Evolutionary conservation across 768 basidiomycete genomes (phyloP).

Genomic region (Multifurca ochricompacta): DNA sequence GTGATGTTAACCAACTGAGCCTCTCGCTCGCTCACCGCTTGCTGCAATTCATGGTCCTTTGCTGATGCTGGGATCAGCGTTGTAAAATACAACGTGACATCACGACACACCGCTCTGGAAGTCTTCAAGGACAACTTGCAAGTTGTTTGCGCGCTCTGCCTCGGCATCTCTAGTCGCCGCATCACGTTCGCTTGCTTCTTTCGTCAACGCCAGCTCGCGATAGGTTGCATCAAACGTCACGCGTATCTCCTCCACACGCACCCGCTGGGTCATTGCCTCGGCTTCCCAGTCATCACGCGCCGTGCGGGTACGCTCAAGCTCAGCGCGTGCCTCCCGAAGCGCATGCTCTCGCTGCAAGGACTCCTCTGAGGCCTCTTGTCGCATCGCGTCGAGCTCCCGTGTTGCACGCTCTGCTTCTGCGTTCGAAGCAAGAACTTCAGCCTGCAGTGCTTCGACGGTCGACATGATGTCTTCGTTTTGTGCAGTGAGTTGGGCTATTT

Average conservation of each 20-base stretch:
- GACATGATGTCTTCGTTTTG: slow-evolving; percentile 66
- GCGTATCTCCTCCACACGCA: slow-evolving; percentile 61
- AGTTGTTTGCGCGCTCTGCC: slow-evolving; percentile 66
- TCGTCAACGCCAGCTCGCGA: slow-evolving; percentile 61
- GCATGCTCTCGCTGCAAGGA: slow-evolving; percentile 65
- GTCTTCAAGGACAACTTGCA: slow-evolving; percentile 91
- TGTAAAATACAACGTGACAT: not conserved
- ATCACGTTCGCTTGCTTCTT: slow-evolving; percentile 50
- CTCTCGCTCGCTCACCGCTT: slow-evolving; percentile 79
- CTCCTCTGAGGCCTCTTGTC: slow-evolving; percentile 67
- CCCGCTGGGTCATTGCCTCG: slow-evolving; percentile 55
- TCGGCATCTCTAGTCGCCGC: slow-evolving; percentile 54
- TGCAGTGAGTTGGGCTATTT: slow-evolving; percentile 67
- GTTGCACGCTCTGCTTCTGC: slow-evolving; percentile 67
- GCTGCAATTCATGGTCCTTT: slow-evolving; percentile 83
- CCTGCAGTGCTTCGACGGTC: slow-evolving; percentile 72
- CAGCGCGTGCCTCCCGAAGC: slow-evolving; percentile 72
- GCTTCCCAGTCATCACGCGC: slow-evolving; percentile 73
- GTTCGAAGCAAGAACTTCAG: slow-evolving; percentile 70
- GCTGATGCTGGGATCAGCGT: slow-evolving; percentile 38
- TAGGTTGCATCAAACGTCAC: slow-evolving; percentile 47
- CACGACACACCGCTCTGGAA: slow-evolving; percentile 70
- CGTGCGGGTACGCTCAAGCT: slow-evolving; percentile 77
- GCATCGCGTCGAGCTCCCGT: slow-evolving; percentile 59
- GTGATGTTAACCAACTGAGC: slow-evolving; percentile 61